Evolutionary conservation across 345 rosid genomes (phyloP), one percentile per base, ranked within the genome.

Genomic region (Mercurialis annua): DNA sequence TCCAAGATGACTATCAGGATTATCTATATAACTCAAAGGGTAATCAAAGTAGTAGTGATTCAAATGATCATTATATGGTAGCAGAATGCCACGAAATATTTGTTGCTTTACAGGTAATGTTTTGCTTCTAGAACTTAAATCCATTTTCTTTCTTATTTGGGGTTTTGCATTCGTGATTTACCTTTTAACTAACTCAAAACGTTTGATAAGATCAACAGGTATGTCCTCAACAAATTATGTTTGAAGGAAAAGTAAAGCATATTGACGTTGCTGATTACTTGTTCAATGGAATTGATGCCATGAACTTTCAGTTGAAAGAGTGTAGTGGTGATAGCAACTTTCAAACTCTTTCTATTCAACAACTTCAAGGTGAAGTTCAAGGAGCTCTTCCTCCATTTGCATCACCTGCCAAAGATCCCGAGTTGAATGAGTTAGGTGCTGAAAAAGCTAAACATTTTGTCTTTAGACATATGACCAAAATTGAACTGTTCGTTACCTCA

Each of bases 61-160:
- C 79, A 8, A 53, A 64, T 63, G 73, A 72, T 73, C 91, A 87
- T 81, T 83, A 80, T 86, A 71, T 89, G 75, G 92, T 78, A 74
- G 87, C 83, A 44, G 90, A 91, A 73, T 86, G 88, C 79, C 73
- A 78, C 70, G 82, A 81, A 64, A 78, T 87, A 24, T 73, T 74
- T 64, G 78, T 89, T 74, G 72, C 66, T 69, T 67, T 94, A 68
- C 87, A 91, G 99, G 99, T 94, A 82, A 80, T 79, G 59, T 63
- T 68, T 53, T 79, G 66, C 62, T 72, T 64, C 71, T 29, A 58
- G 49, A 59, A 36, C 18, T 62, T 29, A 49, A 29, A 57, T 57
- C 20, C 36, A 0, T 14, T 18, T 44, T 16, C 21, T 18, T 47
- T 53, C 0, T 43, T 16, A 68, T 64, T 70, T 23, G 12, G 61